Evolutionary conservation across 2,329 filamentous ascomycete species (phyloP), one percentile per base, ranked within the genome.

Genomic region (Fonsecaea nubica): DNA sequence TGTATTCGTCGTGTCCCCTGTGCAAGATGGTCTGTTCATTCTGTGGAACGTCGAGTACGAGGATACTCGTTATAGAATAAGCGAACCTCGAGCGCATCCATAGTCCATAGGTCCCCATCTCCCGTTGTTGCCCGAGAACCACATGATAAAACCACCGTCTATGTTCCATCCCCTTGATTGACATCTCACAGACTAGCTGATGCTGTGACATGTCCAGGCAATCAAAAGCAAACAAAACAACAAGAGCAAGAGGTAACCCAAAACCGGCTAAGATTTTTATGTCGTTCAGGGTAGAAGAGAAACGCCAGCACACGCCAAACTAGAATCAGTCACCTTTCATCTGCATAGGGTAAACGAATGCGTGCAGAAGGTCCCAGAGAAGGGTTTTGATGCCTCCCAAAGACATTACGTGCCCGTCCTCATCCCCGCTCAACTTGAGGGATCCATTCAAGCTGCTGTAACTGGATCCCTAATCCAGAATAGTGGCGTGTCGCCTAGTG

Each of bases 401-500:
- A 50, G 45, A 50, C 45, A 50, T 25, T 18, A 25, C n/a, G 8
- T 25, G 18, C 45, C 45, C 45, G 25, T 12, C 18, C 18, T 35
- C 30, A 55, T 18, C 52, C 33, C 52, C 52, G n/a, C 9, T 30
- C 52, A 30, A 36, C 52, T 55, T 18, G 13, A 33, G 15, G 52
- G 30, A 55, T 55, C 52, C 52, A 36, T 15, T 5, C 30, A 33
- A 55, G 52, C 52, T 7, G 12, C n/a, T 35, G 4, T 12, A 33
- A n/a, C 4, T 36, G 52, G 30, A 55, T 35, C 13, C 30, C 33
- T 4, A n/a, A 55, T n/a, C 52, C 52, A 55, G 30, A 36, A 35
- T 15, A 6, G 5, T 35, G 12, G 4, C 12, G 36, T 38, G 58
- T 65, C 58, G 38, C 40, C 35, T 86, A 89, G 79, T 89, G 87